Evolutionary conservation across 495 filamentous ascomycete genomes (phyloP).

Genomic region (Aspergillus leporis): DNA sequence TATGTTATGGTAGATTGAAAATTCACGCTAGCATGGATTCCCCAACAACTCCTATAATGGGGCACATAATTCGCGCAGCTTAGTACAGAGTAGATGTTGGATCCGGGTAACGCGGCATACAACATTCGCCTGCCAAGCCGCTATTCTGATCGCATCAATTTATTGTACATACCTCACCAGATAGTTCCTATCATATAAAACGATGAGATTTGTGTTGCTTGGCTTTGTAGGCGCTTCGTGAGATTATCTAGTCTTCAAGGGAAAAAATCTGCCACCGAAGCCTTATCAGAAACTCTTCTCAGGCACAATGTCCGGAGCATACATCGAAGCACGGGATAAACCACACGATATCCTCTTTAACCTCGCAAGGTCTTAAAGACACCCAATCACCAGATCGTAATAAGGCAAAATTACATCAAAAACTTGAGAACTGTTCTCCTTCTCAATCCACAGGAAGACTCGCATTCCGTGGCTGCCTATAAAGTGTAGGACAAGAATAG

Average conservation of each 20-base stretch:
- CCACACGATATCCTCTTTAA: constrained; percentile 5
- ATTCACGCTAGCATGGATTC: too few species aligned
- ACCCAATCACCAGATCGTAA: constrained; percentile 19
- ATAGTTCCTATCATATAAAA: background rate
- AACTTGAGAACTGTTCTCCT: constrained; percentile 13
- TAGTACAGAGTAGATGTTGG: background rate
- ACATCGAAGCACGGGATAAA: constrained; percentile 8
- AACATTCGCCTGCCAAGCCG: too few species aligned
- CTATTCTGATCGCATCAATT: too few species aligned
- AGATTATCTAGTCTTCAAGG: too few species aligned
- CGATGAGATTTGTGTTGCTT: too few species aligned
- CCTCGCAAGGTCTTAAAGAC: constrained; percentile 19
- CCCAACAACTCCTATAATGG: background rate
- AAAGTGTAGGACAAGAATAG: constrained; percentile 13
- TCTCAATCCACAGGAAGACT: constrained; percentile 14
- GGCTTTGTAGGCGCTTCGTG: too few species aligned
- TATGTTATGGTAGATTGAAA: too few species aligned
- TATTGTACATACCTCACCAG: too few species aligned
- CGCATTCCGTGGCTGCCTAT: constrained; percentile 12
- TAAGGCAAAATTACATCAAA: constrained; percentile 18
- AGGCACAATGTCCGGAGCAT: constrained; percentile 1
- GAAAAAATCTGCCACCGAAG: background rate
- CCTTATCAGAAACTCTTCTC: background rate
- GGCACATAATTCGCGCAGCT: background rate
- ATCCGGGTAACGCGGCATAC: too few species aligned